phyloP scores from a whole-genome alignment of 352 stramenopile species.

The Ophiocytium majus region DNA sequence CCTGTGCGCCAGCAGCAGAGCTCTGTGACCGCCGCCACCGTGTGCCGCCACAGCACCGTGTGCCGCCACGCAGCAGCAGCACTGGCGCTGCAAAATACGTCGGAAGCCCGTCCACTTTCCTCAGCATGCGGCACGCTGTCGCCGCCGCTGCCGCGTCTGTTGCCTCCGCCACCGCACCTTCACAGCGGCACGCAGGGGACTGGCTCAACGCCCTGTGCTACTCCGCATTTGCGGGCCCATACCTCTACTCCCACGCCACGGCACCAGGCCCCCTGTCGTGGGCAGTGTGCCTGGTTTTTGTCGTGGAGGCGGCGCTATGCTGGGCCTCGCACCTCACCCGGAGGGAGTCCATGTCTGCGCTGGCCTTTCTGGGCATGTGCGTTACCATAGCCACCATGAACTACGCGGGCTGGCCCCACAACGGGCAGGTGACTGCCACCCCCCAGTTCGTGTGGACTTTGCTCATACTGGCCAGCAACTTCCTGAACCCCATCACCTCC shows the following conservation, averaged over 20 bases:
- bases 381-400: slow-evolving; percentile 1
- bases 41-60: too few species aligned
- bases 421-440: neutral
- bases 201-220: neutral
- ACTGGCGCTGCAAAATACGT: too few species aligned
- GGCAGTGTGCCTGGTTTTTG: neutral
- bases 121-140: too few species aligned
- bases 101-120: too few species aligned
- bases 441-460: slow-evolving; percentile 10
- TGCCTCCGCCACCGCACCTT: too few species aligned
- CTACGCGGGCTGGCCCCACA: neutral
- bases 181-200: neutral
- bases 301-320: neutral
- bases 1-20: too few species aligned
- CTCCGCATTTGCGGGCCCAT: neutral
- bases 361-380: slow-evolving; percentile 16
- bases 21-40: too few species aligned
- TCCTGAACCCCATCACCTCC: neutral
- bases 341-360: neutral
- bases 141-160: too few species aligned
- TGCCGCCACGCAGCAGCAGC: too few species aligned
- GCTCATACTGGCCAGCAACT: neutral
- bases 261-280: neutral
- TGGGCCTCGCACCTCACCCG: neutral
- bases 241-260: neutral